phyloP scores from a whole-genome alignment of 2,329 filamentous ascomycete genomes.

The Saccharata proteae region DNA sequence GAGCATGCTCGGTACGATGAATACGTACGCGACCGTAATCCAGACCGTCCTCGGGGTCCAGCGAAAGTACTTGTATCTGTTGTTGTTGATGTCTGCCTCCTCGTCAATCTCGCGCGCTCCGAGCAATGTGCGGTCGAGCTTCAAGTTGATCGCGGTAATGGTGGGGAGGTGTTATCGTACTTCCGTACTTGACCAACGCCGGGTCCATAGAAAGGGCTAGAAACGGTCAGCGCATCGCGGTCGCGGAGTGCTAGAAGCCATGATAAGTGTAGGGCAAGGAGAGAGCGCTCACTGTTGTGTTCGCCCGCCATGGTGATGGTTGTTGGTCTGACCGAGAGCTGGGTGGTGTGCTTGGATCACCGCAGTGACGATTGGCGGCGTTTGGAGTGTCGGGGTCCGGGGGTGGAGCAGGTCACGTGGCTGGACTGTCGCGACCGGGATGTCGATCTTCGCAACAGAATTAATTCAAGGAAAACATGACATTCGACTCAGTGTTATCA shows the following conservation, averaged over 20 bases:
- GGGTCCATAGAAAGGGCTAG: constrained; percentile 41
- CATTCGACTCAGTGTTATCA: too few species aligned
- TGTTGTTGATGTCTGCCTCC: constrained; percentile 60
- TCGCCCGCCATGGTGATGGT: constrained; percentile 7
- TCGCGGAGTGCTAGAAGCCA: too few species aligned
- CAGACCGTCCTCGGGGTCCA: constrained; percentile 78
- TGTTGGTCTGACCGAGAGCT: constrained; percentile 2
- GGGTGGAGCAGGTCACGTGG: too few species aligned
- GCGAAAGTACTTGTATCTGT: constrained; percentile 89
- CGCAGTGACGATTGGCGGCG: too few species aligned
- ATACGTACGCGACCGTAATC: constrained; percentile 65
- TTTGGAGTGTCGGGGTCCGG: too few species aligned
- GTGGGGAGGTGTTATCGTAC: constrained; percentile 31
- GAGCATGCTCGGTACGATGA: constrained; percentile 58
- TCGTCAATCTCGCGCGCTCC: constrained; percentile 1
- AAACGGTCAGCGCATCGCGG: too few species aligned
- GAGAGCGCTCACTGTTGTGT: constrained; percentile 5
- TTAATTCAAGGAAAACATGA: too few species aligned
- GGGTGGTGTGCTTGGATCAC: constrained; percentile 4
- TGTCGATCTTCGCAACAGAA: too few species aligned
- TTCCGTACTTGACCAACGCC: constrained; percentile 43
- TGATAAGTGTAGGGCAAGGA: too few species aligned
- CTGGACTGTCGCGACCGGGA: too few species aligned
- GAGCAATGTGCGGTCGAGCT: constrained; percentile 1
- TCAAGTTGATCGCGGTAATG: constrained; percentile 7